phyloP scores from a whole-genome alignment of 75 land plant genomes.

The Isoetes taiwanensis region DNA sequence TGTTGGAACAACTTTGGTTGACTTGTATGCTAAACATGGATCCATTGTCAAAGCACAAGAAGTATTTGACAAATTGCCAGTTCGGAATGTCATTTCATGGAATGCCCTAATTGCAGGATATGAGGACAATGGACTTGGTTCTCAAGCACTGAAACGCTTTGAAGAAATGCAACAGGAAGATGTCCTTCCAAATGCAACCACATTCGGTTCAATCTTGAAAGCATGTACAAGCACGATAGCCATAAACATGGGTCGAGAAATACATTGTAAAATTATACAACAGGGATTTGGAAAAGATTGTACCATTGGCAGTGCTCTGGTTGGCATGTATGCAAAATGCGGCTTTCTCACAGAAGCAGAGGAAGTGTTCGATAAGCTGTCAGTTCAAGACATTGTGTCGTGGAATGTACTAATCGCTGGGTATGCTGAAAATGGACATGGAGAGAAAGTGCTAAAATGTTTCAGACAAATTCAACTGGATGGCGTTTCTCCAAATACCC shows the following conservation, averaged over 20 bases:
- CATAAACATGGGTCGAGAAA: conserved; percentile 13
- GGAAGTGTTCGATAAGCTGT: too few species aligned
- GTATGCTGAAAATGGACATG: too few species aligned
- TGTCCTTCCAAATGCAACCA: not conserved
- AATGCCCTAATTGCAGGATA: not conserved
- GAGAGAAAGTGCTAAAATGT: too few species aligned
- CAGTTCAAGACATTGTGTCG: too few species aligned
- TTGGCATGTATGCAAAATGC: not conserved
- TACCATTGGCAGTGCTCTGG: not conserved
- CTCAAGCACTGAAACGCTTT: not conserved
- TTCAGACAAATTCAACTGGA: too few species aligned
- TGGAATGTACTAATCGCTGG: too few species aligned
- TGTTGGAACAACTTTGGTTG: not conserved
- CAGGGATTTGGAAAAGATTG: too few species aligned
- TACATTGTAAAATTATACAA: conserved; percentile 25
- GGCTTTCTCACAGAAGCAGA: not conserved
- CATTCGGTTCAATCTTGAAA: not conserved
- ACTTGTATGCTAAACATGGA: conserved; percentile 4
- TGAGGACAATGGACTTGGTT: not conserved
- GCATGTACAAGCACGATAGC: not conserved
- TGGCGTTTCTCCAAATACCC: not conserved
- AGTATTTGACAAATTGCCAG: conserved; percentile 1
- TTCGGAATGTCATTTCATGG: not conserved
- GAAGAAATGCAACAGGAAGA: not conserved
- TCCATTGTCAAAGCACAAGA: not conserved